Evolutionary conservation across 2,329 filamentous ascomycete genomes (phyloP), one percentile per base, ranked within the genome.

Genomic region (Pyrenophora seminiperda): DNA sequence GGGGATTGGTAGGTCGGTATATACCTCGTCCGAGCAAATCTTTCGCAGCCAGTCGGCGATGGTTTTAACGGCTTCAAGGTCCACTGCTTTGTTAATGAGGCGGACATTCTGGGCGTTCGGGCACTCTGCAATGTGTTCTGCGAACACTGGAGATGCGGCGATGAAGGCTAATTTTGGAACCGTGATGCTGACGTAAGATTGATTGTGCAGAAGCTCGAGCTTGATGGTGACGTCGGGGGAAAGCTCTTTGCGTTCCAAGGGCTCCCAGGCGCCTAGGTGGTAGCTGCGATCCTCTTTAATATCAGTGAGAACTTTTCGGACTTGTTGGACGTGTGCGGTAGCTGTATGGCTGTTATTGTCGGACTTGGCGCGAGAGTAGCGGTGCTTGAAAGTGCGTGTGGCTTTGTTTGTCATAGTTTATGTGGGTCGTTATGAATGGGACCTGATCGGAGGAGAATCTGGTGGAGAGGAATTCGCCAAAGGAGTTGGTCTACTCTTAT

Each of bases 251-350:
- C 52, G 52, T 2, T 40, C 40, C 1, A 44, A 42, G 5, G 27
- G 22, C 17, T 48, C 52, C 48, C 52, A 55, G 24, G 45, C 42
- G 18, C 44, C 31, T 10, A 55, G 31, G 19, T 48, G 40, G n/a
- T 45, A 7, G 27, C 48, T 41, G 14, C 36, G 31, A 4, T 48
- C 34, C n/a, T 52, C 48, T 3, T 44, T 34, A 15, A 55, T 40
- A 17, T 52, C 44, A 7, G 24, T 20, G 0, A 48, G 29, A 32
- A 48, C 27, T 33, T 48, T 52, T 13, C 41, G 41, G 41, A 51
- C 14, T 27, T 52, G 52, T 19, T 33, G 40, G 19, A 36, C 11
- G 2, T 48, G 40, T 13, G 48, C 38, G 20, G 40, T 31, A 4
- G 45, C 41, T 22, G 46, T 19, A 14, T 32, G 41, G 20, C 29